Base-by-base conservation (phyloP, 2,329 filamentous ascomycete genomes). In the Aspergillus novofumigatus region DNA sequence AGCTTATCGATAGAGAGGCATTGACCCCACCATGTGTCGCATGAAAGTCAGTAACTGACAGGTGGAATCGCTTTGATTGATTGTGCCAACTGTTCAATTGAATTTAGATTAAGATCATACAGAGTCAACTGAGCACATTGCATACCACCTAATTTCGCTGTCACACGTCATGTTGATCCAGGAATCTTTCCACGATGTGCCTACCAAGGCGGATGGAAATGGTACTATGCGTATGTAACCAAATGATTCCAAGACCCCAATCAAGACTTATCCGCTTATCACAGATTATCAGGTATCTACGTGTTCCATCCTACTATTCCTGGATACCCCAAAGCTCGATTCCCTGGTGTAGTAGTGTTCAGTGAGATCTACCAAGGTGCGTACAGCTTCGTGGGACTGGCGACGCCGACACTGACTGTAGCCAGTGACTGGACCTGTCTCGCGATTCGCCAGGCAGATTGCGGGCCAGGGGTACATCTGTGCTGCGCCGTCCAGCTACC, bases 291-390 rank as follows among this genome's bases (percentile, higher is more conserved):
- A 96, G 91, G 92, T 64, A 89, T 96, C 70, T 96, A 92, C 75
- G 71, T 95, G 71, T 96, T 92, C 76, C 91, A 96, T 70, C 92
- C 92, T 7, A 86, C 84, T 14, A 88, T 97, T 63, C 84, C 91
- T 0, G 88, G 89, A 59, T 96, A 96, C 71, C 91, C 92, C 28
- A 87, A 94, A 64, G 92, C 92, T 75, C 92, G 86, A 69, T 96
- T 96, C 68, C 92, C 92, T 0, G 92, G 90, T 21, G 90, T 97
- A 4, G 88, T 90, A 14, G 81, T 97, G 56, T 97, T 96, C 72
- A 92, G 88, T 66, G 92, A 97, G 77, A 97, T 97, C 68, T 97
- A 97, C 71, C 92, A 97, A 86, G 92, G 91, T 92, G 74, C 56
- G 69, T 58, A 38, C 28, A 4, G 4, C 47, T 11, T 28, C 23